phyloP scores from a whole-genome alignment of 2,329 filamentous ascomycete species.

The Blastomyces emzantsi region DNA sequence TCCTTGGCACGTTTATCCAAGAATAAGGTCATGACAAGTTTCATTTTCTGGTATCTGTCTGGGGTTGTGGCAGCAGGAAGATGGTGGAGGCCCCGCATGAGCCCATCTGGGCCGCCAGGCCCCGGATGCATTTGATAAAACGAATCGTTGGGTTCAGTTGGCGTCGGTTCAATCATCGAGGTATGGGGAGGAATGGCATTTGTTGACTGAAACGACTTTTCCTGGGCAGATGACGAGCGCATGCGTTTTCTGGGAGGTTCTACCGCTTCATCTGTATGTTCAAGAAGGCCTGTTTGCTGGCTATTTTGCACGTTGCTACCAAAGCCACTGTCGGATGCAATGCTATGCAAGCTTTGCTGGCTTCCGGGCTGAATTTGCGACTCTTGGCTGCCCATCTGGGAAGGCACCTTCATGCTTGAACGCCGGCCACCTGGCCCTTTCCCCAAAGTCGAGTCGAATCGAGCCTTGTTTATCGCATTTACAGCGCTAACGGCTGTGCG shows the following conservation, averaged over 20 bases:
- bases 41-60: slow-evolving; percentile 69
- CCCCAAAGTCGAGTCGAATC: slow-evolving; percentile 78
- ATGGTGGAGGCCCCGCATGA: slow-evolving; percentile 27
- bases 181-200: slow-evolving; percentile 25
- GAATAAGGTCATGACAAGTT: slow-evolving; percentile 72
- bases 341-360: slow-evolving; percentile 65
- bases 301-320: slow-evolving; percentile 55
- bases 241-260: slow-evolving; percentile 69
- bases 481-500: slow-evolving; percentile 87
- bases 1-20: slow-evolving; percentile 64
- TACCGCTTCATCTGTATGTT: slow-evolving; percentile 37
- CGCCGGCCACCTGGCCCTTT: slow-evolving; percentile 55
- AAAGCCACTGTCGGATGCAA: slow-evolving; percentile 66
- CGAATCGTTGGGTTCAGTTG: slow-evolving; percentile 40
- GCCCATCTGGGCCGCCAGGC: slow-evolving; percentile 12
- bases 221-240: slow-evolving; percentile 44
- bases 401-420: slow-evolving; percentile 61
- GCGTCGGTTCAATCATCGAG: slow-evolving; percentile 35
- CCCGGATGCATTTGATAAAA: slow-evolving; percentile 34
- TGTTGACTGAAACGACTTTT: slow-evolving; percentile 28
- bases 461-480: slow-evolving; percentile 91
- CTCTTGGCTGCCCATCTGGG: slow-evolving; percentile 53
- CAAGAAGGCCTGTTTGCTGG: slow-evolving; percentile 24
- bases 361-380: slow-evolving; percentile 59
- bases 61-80: slow-evolving; percentile 47